Evolutionary conservation across 2,329 filamentous ascomycete species (phyloP), one percentile per base, ranked within the genome.

Genomic region (Phialemoniopsis sp.): DNA sequence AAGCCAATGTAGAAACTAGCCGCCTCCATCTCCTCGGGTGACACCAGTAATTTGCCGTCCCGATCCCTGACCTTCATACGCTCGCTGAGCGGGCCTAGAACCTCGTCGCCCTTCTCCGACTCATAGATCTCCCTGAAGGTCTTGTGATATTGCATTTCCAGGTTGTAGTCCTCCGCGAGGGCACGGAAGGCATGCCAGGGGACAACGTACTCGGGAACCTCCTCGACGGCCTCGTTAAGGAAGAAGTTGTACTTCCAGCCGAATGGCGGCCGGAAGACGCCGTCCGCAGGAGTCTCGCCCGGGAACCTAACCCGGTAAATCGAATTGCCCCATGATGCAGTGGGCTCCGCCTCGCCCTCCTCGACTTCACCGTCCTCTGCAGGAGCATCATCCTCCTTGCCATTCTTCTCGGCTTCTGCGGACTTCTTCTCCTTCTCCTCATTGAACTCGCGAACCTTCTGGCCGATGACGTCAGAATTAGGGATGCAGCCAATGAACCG

Each of bases 181-280:
- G 89, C 90, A 65, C 93, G 87, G 68, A 98, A 97, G 1, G 89
- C 90, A 60, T 95, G 90, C 91, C 93, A 98, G 0, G 93, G 93
- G 2, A 98, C 93, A 2, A 98, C 91, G 58, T 95, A 98, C 67
- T 98, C 93, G 3, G 93, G 91, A 8, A 95, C 88, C 57, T 90
- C 87, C 60, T 97, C 91, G 15, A 98, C 93, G 0, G 93, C 93
- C 65, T 98, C 93, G 54, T 93, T 84, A 41, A 98, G 80, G 62
- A 89, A 95, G 70, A 95, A 98, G 57, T 82, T 95, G 67, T 98
- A 98, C 63, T 93, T 95, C 90, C 93, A 97, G 36, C 91, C 93
- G 58, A 89, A 97, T 0, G 93, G 89, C 5, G 93, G 93, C 5
- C 93, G 82, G 67, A 98, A 98, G 26, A 93, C 75, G 38, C 93